phyloP scores from a whole-genome alignment of 228 moss, liverwort and hornwort genomes.

The Sphagnum magellanicum region DNA sequence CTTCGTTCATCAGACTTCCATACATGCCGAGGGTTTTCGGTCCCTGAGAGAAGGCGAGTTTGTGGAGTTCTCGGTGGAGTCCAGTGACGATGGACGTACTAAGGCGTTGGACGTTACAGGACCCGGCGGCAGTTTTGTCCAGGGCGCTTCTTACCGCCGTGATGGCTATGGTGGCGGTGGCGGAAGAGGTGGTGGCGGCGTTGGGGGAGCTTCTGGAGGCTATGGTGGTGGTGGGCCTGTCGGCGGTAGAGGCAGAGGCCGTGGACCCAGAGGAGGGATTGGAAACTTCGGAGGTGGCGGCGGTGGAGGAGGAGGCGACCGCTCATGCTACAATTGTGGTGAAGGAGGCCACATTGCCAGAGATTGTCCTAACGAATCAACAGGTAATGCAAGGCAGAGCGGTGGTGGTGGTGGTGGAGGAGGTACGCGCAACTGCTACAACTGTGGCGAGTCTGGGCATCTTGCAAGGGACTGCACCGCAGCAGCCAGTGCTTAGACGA shows the following conservation, averaged over 20 bases:
- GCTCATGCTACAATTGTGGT: constrained; percentile 86
- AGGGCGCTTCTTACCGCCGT: constrained; percentile 80
- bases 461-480: constrained; percentile 80
- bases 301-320: constrained; percentile 55
- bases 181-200: constrained; percentile 44
- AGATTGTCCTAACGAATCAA: constrained; percentile 66
- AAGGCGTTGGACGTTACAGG: constrained; percentile 86
- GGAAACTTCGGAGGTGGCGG: constrained; percentile 7
- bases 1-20: constrained; percentile 95
- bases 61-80: constrained; percentile 84
- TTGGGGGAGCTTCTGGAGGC: constrained; percentile 48
- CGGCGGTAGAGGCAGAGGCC: constrained; percentile 23
- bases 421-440: constrained; percentile 82
- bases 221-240: not conserved
- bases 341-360: constrained; percentile 94
- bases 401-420: constrained; percentile 55
- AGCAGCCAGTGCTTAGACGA: constrained; percentile 47
- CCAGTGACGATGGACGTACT: constrained; percentile 83
- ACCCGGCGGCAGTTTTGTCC: constrained; percentile 66
- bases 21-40: constrained; percentile 90
- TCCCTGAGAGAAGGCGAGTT: constrained; percentile 86
- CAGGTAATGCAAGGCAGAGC: constrained; percentile 50
- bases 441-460: constrained; percentile 91
- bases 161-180: constrained; percentile 68
- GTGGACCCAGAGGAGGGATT: constrained; percentile 43